These are phyloP conservation scores for Phytomonas serpens DNA, from an alignment of 208 protist genomes.

Conservation along the genomic window DNA sequence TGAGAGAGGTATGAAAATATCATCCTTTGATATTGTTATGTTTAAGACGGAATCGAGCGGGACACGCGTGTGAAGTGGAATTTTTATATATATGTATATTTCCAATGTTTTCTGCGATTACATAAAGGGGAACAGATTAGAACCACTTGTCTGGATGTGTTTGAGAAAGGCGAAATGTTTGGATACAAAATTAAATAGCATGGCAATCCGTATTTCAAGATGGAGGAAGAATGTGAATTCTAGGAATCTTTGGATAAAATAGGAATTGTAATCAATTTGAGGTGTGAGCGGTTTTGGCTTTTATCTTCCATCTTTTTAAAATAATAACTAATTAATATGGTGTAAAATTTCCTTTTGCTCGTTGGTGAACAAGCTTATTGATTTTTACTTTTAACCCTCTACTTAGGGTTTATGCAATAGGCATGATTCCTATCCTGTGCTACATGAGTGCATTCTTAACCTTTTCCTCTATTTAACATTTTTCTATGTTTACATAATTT, in stretches of 20 bases:
- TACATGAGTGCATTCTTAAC: background rate
- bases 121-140: background rate
- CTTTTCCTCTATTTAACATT: background rate
- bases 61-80: background rate
- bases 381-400: background rate
- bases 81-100: constrained; percentile 2
- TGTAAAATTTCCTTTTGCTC: constrained; percentile 7
- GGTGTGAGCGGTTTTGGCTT: constrained; percentile 4
- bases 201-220: background rate
- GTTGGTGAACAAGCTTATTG: constrained; percentile 1
- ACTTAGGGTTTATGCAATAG: background rate
- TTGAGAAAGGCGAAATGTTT: background rate
- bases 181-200: background rate
- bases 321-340: constrained; percentile 11
- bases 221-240: background rate
- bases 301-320: constrained; percentile 12
- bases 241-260: background rate
- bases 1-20: background rate
- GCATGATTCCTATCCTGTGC: background rate
- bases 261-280: constrained; percentile 4
- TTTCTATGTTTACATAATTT: background rate
- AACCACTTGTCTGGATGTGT: background rate
- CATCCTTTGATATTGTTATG: background rate
- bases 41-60: background rate
- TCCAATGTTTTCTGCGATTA: background rate